A percentile compares a stretch with the other conserved stretches of the same genome.
Evolutionary conservation across 305 asterid genomes (phyloP).

Genomic region (Solanum aculeatissimum): DNA sequence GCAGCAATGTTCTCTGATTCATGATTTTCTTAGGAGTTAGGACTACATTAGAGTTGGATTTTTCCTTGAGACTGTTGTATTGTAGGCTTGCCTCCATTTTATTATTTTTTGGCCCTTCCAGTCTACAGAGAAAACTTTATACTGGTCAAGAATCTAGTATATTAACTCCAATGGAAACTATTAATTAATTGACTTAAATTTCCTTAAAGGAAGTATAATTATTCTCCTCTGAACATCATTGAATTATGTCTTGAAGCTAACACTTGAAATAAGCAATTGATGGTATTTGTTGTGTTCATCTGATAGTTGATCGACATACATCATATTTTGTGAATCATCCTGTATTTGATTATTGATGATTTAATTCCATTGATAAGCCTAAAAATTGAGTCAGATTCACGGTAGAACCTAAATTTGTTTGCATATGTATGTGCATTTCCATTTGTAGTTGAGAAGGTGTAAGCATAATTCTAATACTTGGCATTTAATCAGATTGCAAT

Average conservation of each 20-base stretch:
- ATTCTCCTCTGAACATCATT: not conserved
- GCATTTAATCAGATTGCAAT: constrained; percentile 24
- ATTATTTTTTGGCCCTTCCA: not conserved
- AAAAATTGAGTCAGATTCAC: not conserved
- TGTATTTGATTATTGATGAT: constrained; percentile 12
- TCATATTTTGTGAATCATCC: constrained; percentile 6
- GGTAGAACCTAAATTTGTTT: not conserved
- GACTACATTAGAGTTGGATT: not conserved
- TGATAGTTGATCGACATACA: not conserved
- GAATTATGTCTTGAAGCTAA: not conserved
- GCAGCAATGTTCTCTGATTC: not conserved
- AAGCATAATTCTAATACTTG: constrained; percentile 36
- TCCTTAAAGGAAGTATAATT: not conserved
- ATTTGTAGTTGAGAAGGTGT: not conserved
- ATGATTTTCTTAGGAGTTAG: not conserved
- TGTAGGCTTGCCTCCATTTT: not conserved
- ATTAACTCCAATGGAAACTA: not conserved
- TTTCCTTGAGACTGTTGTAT: not conserved
- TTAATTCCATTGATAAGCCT: not conserved
- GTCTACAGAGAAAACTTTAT: not conserved
- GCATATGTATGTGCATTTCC: not conserved
- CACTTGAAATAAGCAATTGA: not conserved
- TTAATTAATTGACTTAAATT: not conserved
- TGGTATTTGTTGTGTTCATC: not conserved
- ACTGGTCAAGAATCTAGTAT: not conserved